These are phyloP conservation scores for Strigomonas galati DNA, from an alignment of 208 protist species.

Conservation along the genomic window DNA sequence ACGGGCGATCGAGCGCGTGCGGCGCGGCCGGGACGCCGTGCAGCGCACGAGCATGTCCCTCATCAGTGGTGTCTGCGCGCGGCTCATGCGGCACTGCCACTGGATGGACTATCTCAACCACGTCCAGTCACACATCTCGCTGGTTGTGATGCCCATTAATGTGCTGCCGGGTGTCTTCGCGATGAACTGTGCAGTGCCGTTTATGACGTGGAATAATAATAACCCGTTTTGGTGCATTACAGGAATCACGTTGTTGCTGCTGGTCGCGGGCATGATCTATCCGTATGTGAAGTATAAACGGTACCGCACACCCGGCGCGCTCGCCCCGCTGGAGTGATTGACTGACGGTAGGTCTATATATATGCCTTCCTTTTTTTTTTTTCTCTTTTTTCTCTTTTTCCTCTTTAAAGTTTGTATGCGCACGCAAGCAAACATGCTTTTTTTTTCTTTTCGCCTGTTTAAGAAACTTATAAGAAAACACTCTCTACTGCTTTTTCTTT, in stretches of 20 bases:
- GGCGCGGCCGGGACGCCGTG: conserved; percentile 62
- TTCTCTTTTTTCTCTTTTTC: conserved; percentile 5
- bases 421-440: not conserved
- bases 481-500: too few species aligned
- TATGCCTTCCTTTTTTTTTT: conserved; percentile 4
- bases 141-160: conserved; percentile 73
- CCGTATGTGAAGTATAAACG: conserved; percentile 44
- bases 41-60: conserved; percentile 79
- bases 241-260: conserved; percentile 36
- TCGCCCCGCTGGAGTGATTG: conserved; percentile 42
- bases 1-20: conserved; percentile 43
- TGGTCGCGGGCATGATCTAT: conserved; percentile 35
- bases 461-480: not conserved
- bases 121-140: conserved; percentile 67
- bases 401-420: not conserved
- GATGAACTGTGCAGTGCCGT: conserved; percentile 72
- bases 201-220: conserved; percentile 27
- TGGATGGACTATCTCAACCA: conserved; percentile 84
- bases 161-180: conserved; percentile 73
- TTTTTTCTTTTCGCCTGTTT: not conserved
- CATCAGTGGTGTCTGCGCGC: conserved; percentile 71
- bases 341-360: not conserved
- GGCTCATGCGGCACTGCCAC: conserved; percentile 76
- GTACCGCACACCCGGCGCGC: conserved; percentile 55
- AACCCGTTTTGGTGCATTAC: conserved; percentile 50